phyloP scores from a whole-genome alignment of 2,329 filamentous ascomycete genomes.

The Arachnomyces sp. region DNA sequence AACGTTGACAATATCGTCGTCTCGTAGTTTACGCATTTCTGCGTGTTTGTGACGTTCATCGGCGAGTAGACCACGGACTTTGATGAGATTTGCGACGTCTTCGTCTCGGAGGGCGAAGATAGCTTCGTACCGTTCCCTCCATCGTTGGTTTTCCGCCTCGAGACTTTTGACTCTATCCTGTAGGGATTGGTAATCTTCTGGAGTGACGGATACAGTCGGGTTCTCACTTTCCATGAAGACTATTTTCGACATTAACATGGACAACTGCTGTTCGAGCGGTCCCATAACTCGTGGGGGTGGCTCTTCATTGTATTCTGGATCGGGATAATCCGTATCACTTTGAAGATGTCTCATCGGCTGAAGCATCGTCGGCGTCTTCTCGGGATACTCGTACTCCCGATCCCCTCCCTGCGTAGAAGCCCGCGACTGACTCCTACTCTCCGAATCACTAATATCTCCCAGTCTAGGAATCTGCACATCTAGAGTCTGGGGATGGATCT shows the following conservation, averaged over 20 bases:
- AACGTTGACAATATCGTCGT: constrained; percentile 36
- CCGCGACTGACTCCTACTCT: constrained; percentile 1
- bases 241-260: constrained; percentile 7
- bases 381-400: neutral
- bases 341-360: neutral
- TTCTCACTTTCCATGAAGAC: constrained; percentile 8
- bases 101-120: constrained; percentile 35
- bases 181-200: constrained; percentile 28
- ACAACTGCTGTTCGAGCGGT: constrained; percentile 6
- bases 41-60: constrained; percentile 32
- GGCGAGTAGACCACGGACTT: constrained; percentile 32
- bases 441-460: constrained; percentile 1
- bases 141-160: constrained; percentile 29
- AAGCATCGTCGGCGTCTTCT: constrained; percentile 5
- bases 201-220: constrained; percentile 21
- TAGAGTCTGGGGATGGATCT: constrained; percentile 1
- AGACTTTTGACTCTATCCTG: constrained; percentile 23
- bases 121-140: constrained; percentile 31
- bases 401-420: neutral
- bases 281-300: constrained; percentile 1
- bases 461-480: constrained; percentile 2
- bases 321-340: neutral
- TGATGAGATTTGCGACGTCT: constrained; percentile 37
- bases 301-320: neutral
- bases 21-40: constrained; percentile 31